Percentiles rank a stretch among this genome's conserved stretches.
Conservation (phyloP, 1,139 yeast species). For the Saccharomyces pastorianus region DNA sequence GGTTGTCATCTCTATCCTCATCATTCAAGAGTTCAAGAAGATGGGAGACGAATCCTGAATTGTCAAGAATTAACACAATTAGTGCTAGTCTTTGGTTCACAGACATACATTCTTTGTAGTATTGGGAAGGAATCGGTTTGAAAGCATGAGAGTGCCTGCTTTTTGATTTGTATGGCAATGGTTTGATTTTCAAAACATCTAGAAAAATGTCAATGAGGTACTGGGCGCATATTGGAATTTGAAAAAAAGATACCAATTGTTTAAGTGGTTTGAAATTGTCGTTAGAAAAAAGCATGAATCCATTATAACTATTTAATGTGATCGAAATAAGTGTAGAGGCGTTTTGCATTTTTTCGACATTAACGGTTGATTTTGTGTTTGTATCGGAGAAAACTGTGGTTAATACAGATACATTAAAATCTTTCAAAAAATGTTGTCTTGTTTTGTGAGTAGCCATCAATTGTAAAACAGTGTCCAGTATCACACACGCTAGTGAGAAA, state of each 20-base stretch:
- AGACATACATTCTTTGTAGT: constrained; percentile 28
- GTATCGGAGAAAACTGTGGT: constrained; percentile 60
- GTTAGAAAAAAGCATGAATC: constrained; percentile 58
- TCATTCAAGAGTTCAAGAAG: constrained; percentile 42
- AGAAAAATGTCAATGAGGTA: constrained; percentile 63
- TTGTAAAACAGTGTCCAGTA: constrained; percentile 49
- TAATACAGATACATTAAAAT: constrained; percentile 55
- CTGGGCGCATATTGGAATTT: constrained; percentile 55
- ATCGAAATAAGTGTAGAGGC: constrained; percentile 55
- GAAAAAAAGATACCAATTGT: constrained; percentile 55
- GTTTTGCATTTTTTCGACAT: constrained; percentile 50
- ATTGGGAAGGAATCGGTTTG: constrained; percentile 23
- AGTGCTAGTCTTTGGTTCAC: constrained; percentile 60
- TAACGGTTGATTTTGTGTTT: constrained; percentile 39
- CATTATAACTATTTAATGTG: constrained; percentile 68
- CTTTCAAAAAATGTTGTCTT: constrained; percentile 46
- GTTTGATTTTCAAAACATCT: constrained; percentile 55
- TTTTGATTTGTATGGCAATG: constrained; percentile 47
- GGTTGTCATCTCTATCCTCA: constrained; percentile 32
- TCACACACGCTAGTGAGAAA: constrained; percentile 44
- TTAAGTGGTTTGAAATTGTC: constrained; percentile 50
- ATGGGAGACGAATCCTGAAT: constrained; percentile 47
- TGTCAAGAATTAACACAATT: constrained; percentile 44
- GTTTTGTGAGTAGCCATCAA: constrained; percentile 55
- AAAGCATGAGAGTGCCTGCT: constrained; percentile 14